Evolutionary conservation across 164 flowering plant genomes (phyloP).

Genomic region (Nelumbo lutea): DNA sequence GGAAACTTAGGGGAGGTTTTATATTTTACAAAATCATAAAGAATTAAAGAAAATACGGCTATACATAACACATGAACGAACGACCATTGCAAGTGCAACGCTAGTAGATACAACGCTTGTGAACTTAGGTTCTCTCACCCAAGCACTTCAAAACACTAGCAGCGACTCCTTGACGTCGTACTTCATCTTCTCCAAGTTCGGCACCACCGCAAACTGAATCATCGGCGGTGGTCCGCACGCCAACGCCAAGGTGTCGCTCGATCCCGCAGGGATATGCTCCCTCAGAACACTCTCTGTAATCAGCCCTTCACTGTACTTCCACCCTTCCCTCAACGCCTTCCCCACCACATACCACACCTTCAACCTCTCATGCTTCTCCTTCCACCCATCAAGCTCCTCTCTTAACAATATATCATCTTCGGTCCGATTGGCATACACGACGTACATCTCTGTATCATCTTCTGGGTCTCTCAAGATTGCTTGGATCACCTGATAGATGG

Average conservation of each 20-base stretch:
- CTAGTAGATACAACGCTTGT: no score
- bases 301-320: constrained; percentile 75
- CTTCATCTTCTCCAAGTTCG: constrained; percentile 86
- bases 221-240: constrained; percentile 93
- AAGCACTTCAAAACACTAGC: constrained; percentile 46
- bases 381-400: constrained; percentile 87
- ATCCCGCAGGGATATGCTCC: constrained; percentile 62
- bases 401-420: constrained; percentile 83
- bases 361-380: constrained; percentile 38
- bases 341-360: constrained; percentile 93
- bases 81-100: no score
- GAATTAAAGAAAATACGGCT: no score
- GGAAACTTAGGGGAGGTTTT: no score
- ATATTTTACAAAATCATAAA: no score
- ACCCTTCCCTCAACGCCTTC: constrained; percentile 42
- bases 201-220: constrained; percentile 86
- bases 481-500: constrained; percentile 84
- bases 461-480: constrained; percentile 78
- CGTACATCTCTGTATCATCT: constrained; percentile 81
- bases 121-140: no score
- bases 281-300: constrained; percentile 58
- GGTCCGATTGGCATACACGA: constrained; percentile 84
- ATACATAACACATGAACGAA: no score
- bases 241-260: constrained; percentile 50
- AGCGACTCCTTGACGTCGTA: constrained; percentile 63